Percentiles rank a stretch among this genome's conserved stretches.
Evolutionary conservation across 2,329 filamentous ascomycete genomes (phyloP).

Genomic region (Zymoseptoria crescenta): DNA sequence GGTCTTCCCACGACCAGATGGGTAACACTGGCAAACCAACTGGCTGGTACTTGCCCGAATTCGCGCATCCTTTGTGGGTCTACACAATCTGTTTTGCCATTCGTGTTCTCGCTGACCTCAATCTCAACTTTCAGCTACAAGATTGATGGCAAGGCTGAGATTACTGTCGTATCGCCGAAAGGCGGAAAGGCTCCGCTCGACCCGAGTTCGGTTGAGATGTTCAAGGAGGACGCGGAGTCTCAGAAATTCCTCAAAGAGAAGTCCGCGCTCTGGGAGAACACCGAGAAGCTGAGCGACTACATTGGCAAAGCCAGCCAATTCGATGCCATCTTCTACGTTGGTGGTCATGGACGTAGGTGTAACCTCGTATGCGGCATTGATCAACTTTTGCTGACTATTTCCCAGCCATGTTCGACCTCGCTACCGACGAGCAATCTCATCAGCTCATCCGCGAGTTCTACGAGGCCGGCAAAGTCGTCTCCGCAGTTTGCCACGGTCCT

Average conservation of each 20-base stretch:
- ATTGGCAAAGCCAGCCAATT: conserved; percentile 52
- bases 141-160: conserved; percentile 30
- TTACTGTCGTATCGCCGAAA: conserved; percentile 34
- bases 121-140: conserved; percentile 20
- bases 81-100: too few species aligned
- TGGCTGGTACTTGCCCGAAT: conserved; percentile 57
- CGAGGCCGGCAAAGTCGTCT: conserved; percentile 52
- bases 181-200: conserved; percentile 34
- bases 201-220: conserved; percentile 24
- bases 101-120: too few species aligned
- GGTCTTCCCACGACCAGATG: conserved; percentile 46
- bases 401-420: conserved; percentile 59
- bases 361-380: not conserved
- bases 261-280: conserved; percentile 56
- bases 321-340: conserved; percentile 55
- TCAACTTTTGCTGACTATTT: not conserved
- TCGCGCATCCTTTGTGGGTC: conserved; percentile 29
- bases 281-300: conserved; percentile 50
- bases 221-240: conserved; percentile 25
- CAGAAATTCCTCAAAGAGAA: conserved; percentile 43
- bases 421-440: conserved; percentile 48
- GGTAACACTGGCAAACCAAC: conserved; percentile 44
- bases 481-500: conserved; percentile 63
- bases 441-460: conserved; percentile 57
- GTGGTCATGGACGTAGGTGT: conserved; percentile 49